phyloP scores from a whole-genome alignment of 371 early-diverging fungal species.

The Mucor sp. region DNA sequence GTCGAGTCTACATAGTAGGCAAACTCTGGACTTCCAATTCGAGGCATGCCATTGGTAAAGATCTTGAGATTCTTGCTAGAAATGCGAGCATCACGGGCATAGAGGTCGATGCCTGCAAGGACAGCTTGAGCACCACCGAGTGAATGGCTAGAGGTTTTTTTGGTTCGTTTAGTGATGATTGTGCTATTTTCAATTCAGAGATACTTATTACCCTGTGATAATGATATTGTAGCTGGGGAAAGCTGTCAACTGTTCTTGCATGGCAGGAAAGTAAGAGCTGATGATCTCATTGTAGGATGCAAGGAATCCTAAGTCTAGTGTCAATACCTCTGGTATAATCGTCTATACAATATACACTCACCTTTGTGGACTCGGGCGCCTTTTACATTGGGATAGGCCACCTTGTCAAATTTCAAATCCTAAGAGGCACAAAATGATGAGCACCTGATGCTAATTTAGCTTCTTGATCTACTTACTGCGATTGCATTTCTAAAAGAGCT shows the following conservation, averaged over 20 bases:
- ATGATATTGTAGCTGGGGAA: conserved; percentile 16
- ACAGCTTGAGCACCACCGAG: conserved; percentile 29
- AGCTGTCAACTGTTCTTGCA: conserved; percentile 12
- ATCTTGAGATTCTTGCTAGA: conserved; percentile 12
- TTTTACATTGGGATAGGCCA: conserved; percentile 9
- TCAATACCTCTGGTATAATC: too few species aligned
- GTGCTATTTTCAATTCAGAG: not conserved
- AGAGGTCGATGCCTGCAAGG: conserved; percentile 30
- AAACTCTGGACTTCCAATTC: conserved; percentile 51
- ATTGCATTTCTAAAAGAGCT: conserved; percentile 23
- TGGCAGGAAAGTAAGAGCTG: conserved; percentile 1
- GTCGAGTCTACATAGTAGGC: conserved; percentile 37
- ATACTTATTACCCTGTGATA: conserved; percentile 12
- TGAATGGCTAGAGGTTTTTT: conserved; percentile 12
- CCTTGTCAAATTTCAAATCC: not conserved
- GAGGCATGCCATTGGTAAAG: conserved; percentile 45
- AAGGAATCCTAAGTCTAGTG: conserved; percentile 16
- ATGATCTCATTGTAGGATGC: conserved; percentile 12
- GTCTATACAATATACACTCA: not conserved
- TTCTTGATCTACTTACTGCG: conserved; percentile 5
- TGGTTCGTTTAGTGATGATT: not conserved
- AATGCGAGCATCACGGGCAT: conserved; percentile 19
- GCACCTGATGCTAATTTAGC: not conserved
- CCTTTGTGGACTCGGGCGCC: conserved; percentile 13
- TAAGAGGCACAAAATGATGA: not conserved